A percentile compares a stretch with the other conserved stretches of the same genome.
Evolutionary conservation across 1,284 basidiomycete species (phyloP).

Genomic region (Naganishia sp.): DNA sequence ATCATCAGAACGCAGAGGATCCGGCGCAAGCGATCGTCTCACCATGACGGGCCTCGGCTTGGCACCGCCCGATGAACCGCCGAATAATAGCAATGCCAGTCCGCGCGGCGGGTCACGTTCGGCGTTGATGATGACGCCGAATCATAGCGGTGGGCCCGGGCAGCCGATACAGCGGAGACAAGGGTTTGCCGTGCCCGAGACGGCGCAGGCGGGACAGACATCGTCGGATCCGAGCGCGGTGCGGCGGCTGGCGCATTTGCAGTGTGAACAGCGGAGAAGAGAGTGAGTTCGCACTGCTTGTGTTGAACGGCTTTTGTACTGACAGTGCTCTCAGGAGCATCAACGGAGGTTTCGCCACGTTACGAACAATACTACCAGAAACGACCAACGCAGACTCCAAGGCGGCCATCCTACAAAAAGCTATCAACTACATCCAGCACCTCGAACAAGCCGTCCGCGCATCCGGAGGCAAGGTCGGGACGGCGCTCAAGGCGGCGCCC

Average conservation of each 20-base stretch:
- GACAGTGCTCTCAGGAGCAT: conserved; percentile 27
- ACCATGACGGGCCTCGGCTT: conserved; percentile 2
- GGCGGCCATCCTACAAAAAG: conserved; percentile 35
- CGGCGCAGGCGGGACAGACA: neutral
- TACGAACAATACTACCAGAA: conserved; percentile 34
- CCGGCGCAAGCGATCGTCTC: conserved; percentile 10
- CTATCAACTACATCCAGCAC: conserved; percentile 36
- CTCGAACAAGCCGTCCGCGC: conserved; percentile 33
- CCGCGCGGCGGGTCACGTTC: neutral
- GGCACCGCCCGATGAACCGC: neutral
- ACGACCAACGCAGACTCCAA: conserved; percentile 35
- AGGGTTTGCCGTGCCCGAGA: conserved; percentile 19
- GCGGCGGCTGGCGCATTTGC: conserved; percentile 33
- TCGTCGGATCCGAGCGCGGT: conserved; percentile 29
- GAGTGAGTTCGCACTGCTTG: conserved; percentile 27
- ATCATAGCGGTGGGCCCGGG: neutral
- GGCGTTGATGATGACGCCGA: conserved; percentile 7
- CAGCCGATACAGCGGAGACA: conserved; percentile 8
- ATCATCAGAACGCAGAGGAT: conserved; percentile 3
- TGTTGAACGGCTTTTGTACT: neutral
- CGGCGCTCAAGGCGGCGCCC: conserved; percentile 1
- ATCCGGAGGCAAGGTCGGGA: conserved; percentile 28
- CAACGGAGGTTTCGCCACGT: conserved; percentile 35
- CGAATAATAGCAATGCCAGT: neutral
- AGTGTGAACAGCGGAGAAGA: conserved; percentile 35